phyloP scores from a whole-genome alignment of 352 stramenopile species.

The Pythium diclinum region DNA sequence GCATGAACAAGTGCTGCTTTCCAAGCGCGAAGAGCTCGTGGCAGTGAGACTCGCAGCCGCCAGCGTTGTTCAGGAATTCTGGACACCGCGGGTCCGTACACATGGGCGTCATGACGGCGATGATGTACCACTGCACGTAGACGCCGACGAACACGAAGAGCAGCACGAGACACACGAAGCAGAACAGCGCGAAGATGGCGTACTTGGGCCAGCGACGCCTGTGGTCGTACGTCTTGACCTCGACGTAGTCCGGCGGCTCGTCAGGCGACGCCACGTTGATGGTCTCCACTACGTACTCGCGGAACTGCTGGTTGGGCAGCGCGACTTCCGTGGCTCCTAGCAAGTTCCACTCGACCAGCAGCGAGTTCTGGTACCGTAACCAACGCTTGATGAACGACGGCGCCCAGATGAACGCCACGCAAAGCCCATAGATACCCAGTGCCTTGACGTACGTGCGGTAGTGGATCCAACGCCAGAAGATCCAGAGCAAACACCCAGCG shows the following conservation, averaged over 20 bases:
- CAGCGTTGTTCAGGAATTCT: conserved; percentile 32
- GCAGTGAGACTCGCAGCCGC: conserved; percentile 43
- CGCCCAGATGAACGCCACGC: conserved; percentile 50
- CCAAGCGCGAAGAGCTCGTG: conserved; percentile 44
- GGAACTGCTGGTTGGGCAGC: conserved; percentile 52
- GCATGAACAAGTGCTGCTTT: conserved; percentile 50
- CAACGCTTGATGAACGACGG: conserved; percentile 59
- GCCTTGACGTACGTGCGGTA: conserved; percentile 54
- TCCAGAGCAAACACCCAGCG: conserved; percentile 43
- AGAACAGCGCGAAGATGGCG: conserved; percentile 48
- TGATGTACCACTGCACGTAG: conserved; percentile 71
- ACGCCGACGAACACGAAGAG: conserved; percentile 54
- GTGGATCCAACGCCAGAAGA: conserved; percentile 55
- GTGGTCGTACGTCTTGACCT: conserved; percentile 57
- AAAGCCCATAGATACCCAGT: conserved; percentile 48
- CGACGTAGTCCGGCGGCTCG: conserved; percentile 54
- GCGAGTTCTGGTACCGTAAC: conserved; percentile 58
- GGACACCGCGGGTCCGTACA: conserved; percentile 56
- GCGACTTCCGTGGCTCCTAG: conserved; percentile 47
- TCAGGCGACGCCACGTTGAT: conserved; percentile 56
- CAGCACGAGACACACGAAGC: conserved; percentile 43
- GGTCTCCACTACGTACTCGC: conserved; percentile 50
- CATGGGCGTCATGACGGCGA: conserved; percentile 65
- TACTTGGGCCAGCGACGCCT: conserved; percentile 57
- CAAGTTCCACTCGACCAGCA: conserved; percentile 63